These are phyloP conservation scores for Pseudopediastrum boryanum DNA, from an alignment of 139 green algal genomes.

Conservation along the genomic window DNA sequence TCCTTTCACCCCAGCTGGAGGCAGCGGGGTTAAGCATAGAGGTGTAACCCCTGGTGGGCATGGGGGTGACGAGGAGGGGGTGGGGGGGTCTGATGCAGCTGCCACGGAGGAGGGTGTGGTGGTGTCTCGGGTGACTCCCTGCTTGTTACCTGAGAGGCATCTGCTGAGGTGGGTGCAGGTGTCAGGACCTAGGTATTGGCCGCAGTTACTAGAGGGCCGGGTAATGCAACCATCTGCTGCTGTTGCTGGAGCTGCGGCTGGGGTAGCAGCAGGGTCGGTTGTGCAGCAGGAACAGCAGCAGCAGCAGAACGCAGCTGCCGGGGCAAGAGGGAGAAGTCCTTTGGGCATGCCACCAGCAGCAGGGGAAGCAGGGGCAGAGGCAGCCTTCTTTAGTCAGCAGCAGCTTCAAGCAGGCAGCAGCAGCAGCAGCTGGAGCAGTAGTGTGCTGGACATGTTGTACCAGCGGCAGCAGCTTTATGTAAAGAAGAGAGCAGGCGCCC, in stretches of 20 bases:
- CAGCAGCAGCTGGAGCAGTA: not conserved
- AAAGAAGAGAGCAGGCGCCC: conserved; percentile 69
- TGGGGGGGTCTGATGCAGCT: not conserved
- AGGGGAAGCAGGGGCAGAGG: not conserved
- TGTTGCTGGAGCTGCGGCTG: too few species aligned
- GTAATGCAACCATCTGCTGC: too few species aligned
- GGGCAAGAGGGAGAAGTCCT: too few species aligned
- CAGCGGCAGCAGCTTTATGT: conserved; percentile 64
- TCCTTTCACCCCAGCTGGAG: too few species aligned
- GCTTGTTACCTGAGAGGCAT: conserved; percentile 75
- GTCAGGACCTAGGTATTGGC: conserved; percentile 78
- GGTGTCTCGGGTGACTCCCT: conserved; percentile 57
- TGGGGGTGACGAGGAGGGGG: not conserved
- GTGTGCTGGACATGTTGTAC: conserved; percentile 30
- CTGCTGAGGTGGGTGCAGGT: conserved; percentile 58
- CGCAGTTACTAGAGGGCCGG: too few species aligned
- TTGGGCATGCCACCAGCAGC: conserved; percentile 19
- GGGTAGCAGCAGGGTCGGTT: too few species aligned
- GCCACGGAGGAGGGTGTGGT: not conserved
- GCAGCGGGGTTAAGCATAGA: not conserved
- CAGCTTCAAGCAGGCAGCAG: conserved; percentile 13
- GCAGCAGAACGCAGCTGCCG: too few species aligned
- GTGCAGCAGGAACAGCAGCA: too few species aligned
- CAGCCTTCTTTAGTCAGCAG: not conserved
- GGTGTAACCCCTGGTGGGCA: not conserved